A percentile compares a stretch with the other conserved stretches of the same genome.
phyloP scores from a whole-genome alignment of 306 rosid genomes.

The Oemleria cerasiformis region DNA sequence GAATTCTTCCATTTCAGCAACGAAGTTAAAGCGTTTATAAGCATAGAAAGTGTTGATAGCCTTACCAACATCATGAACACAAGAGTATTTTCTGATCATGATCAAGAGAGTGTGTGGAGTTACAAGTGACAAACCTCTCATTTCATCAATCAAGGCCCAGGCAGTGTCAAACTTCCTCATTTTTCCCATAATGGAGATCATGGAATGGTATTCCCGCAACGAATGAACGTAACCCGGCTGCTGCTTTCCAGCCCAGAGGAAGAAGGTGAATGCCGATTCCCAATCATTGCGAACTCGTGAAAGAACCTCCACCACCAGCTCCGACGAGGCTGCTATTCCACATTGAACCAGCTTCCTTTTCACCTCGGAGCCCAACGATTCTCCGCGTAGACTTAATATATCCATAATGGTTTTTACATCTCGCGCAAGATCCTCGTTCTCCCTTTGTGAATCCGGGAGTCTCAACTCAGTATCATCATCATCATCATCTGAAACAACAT shows the following conservation, averaged over 20 bases:
- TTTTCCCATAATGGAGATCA: slow-evolving; percentile 78
- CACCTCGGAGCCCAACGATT: slow-evolving; percentile 23
- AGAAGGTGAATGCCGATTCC: slow-evolving; percentile 86
- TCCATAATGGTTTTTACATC: slow-evolving; percentile 54
- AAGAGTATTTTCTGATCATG: slow-evolving; percentile 75
- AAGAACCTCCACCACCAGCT: slow-evolving; percentile 69
- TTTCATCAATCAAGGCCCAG: slow-evolving; percentile 76
- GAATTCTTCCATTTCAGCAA: slow-evolving; percentile 59
- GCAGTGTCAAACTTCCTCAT: slow-evolving; percentile 89
- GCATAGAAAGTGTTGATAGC: slow-evolving; percentile 76
- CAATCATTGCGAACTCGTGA: slow-evolving; percentile 69
- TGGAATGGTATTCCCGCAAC: slow-evolving; percentile 68
- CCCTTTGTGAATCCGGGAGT: slow-evolving; percentile 17
- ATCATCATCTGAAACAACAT: neutral
- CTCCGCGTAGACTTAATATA: slow-evolving; percentile 27
- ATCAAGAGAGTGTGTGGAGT: slow-evolving; percentile 72
- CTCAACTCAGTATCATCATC: neutral
- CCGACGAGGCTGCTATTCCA: slow-evolving; percentile 43
- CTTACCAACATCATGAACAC: slow-evolving; percentile 69
- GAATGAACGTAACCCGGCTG: slow-evolving; percentile 66
- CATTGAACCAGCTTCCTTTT: slow-evolving; percentile 58
- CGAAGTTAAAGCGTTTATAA: slow-evolving; percentile 51
- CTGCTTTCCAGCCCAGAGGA: slow-evolving; percentile 82
- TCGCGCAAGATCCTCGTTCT: slow-evolving; percentile 34
- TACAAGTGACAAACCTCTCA: slow-evolving; percentile 64